phyloP scores from a whole-genome alignment of 495 filamentous ascomycete genomes.

The Pseudoneurospora amorphoporcata region DNA sequence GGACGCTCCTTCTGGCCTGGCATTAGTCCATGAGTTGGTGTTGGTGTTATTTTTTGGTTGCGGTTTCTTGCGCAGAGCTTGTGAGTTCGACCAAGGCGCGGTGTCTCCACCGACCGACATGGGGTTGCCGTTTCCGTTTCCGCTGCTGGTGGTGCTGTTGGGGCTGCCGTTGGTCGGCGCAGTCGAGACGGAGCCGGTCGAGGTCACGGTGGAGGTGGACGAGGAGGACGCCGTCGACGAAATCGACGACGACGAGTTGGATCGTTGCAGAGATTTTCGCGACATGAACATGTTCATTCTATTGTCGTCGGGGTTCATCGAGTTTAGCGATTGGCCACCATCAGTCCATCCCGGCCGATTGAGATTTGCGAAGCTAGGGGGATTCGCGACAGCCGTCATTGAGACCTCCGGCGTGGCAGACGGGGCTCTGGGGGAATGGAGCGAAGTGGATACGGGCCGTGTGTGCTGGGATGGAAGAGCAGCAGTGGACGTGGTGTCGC shows the following conservation, averaged over 20 bases:
- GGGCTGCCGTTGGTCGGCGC: slow-evolving; percentile 14
- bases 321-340: slow-evolving; percentile 63
- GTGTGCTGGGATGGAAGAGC: slow-evolving; percentile 4
- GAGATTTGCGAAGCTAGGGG: slow-evolving; percentile 70
- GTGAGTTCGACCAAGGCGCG: slow-evolving; percentile 37
- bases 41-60: slow-evolving; percentile 35
- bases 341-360: slow-evolving; percentile 60
- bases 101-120: slow-evolving; percentile 32
- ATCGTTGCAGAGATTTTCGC: slow-evolving; percentile 72
- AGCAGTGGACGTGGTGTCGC: not conserved
- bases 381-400: slow-evolving; percentile 97
- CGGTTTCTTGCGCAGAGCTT: slow-evolving; percentile 54
- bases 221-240: slow-evolving; percentile 57
- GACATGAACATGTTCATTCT: slow-evolving; percentile 67
- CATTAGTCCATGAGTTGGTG: slow-evolving; percentile 51
- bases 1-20: slow-evolving; percentile 29
- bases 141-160: slow-evolving; percentile 23
- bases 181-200: slow-evolving; percentile 11
- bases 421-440: slow-evolving; percentile 7
- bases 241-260: slow-evolving; percentile 80
- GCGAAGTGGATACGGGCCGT: slow-evolving; percentile 30
- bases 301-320: slow-evolving; percentile 79
- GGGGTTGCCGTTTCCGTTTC: slow-evolving; percentile 13
- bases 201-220: slow-evolving; percentile 48
- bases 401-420: slow-evolving; percentile 17